A percentile compares a stretch with the other conserved stretches of the same genome.
Conservation (phyloP, 106 monocot genomes). For the Dendrobium nobile region DNA sequence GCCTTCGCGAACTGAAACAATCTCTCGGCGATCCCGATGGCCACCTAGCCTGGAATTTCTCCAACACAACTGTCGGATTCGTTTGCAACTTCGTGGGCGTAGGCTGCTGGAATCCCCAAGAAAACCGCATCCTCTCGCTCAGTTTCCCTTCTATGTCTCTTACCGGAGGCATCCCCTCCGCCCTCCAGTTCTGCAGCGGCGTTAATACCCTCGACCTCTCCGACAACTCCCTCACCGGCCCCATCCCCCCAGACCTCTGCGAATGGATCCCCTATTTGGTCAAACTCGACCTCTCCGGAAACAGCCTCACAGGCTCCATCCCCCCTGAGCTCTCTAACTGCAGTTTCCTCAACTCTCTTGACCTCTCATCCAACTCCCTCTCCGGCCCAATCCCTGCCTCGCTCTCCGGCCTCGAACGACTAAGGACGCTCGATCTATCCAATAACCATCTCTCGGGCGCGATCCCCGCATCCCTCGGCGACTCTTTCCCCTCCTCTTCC, state of each 20-base stretch:
- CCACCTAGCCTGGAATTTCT: constrained; percentile 19
- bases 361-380: constrained; percentile 9
- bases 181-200: constrained; percentile 31
- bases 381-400: constrained; percentile 21
- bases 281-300: constrained; percentile 16
- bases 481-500: constrained; percentile 4
- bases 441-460: constrained; percentile 17
- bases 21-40: background rate
- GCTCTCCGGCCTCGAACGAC: constrained; percentile 7
- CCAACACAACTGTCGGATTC: constrained; percentile 19
- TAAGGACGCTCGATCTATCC: constrained; percentile 12
- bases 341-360: constrained; percentile 18
- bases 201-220: constrained; percentile 23
- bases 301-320: constrained; percentile 34
- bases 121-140: constrained; percentile 36
- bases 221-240: constrained; percentile 17
- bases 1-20: constrained; percentile 14
- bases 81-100: constrained; percentile 30
- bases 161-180: constrained; percentile 28
- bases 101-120: constrained; percentile 31
- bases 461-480: constrained; percentile 10
- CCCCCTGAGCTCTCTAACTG: constrained; percentile 34
- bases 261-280: constrained; percentile 45
- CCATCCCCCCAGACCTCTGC: constrained; percentile 38
- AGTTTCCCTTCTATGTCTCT: constrained; percentile 30